Evolutionary conservation across 2,329 filamentous ascomycete genomes (phyloP), one percentile per base, ranked within the genome.

Genomic region (Stylonectria norvegica): DNA sequence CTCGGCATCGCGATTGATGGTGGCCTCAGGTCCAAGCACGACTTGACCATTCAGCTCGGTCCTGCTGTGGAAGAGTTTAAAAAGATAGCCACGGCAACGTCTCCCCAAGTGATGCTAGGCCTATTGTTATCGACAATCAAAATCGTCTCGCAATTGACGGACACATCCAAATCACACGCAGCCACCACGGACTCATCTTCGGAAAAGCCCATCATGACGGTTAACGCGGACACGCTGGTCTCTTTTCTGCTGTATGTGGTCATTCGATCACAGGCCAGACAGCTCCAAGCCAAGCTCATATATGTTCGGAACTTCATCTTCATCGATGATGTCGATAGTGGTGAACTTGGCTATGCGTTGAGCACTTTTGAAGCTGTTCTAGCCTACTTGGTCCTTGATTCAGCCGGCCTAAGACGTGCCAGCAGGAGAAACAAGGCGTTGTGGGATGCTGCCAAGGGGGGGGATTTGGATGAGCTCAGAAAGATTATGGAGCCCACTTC

Each of bases 291-390:
- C 3, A 79, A 91, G 15, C 70, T 98, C 33, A 75, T 86, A n/a
- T 98, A 97, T 61, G 95, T 97, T 75, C 86, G 91, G 30, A 89
- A 95, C 57, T 98, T 96, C 59, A 93, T 96, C 52, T 98, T 95
- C 64, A 90, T 95, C 36, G 93, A 97, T 55, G 93, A 98, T 65
- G 89, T 98, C 7, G 93, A 98, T 52, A 94, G 83, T 46, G 93
- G 93, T 34, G 93, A 98, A 66, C 85, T 94, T 72, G 93, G 93
- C 7, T 98, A 98, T 64, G 90, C 91, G 0, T 66, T 98, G 36
- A 97, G 91, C 64, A 98, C 93, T 0, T 88, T 97, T 45, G 93
- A 98, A 63, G 93, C 89, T 5, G 93, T 98, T 0, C 66, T 98
- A 22, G 83, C 88, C 2, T 97, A 98, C 60, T 77, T 98, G 3